Conservation (phyloP, 371 early-diverging fungal species). For the Lichtheimia ramosa region DNA sequence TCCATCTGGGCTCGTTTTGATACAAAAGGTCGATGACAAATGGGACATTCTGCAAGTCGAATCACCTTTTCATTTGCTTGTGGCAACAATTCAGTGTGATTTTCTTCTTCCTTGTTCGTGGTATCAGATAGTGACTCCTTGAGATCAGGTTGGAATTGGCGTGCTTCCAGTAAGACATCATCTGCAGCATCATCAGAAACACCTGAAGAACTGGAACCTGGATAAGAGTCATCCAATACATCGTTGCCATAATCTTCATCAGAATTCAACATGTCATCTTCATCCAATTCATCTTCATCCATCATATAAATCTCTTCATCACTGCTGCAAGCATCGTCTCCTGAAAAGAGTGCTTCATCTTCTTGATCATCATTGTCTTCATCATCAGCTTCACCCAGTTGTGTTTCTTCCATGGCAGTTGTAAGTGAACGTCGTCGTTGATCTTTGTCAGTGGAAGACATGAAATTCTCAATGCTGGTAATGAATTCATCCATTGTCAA, state of each 20-base stretch:
- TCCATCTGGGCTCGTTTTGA: slow-evolving; percentile 66
- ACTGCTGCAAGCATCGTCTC: neutral
- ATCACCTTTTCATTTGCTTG: slow-evolving; percentile 63
- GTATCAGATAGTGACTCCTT: neutral
- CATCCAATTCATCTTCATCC: neutral
- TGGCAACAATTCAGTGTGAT: neutral
- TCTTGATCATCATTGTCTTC: slow-evolving; percentile 14
- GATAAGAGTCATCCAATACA: neutral
- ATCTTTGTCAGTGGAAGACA: slow-evolving; percentile 19
- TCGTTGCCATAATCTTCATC: slow-evolving; percentile 3
- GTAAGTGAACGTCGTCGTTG: neutral
- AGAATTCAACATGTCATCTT: neutral
- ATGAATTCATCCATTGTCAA: slow-evolving; percentile 69
- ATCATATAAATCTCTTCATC: slow-evolving; percentile 2
- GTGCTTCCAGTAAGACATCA: slow-evolving; percentile 20
- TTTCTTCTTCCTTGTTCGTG: neutral
- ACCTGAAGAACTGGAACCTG: slow-evolving; percentile 3
- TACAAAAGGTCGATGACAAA: slow-evolving; percentile 67
- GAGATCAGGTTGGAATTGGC: slow-evolving; percentile 13
- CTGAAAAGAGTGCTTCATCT: slow-evolving; percentile 1
- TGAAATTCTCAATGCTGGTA: slow-evolving; percentile 59
- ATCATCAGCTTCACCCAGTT: slow-evolving; percentile 1
- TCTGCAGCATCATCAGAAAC: slow-evolving; percentile 15
- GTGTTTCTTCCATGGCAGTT: neutral
- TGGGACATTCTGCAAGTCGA: slow-evolving; percentile 66